phyloP scores from a whole-genome alignment of 495 filamentous ascomycete genomes.

The Cercophora scortea region DNA sequence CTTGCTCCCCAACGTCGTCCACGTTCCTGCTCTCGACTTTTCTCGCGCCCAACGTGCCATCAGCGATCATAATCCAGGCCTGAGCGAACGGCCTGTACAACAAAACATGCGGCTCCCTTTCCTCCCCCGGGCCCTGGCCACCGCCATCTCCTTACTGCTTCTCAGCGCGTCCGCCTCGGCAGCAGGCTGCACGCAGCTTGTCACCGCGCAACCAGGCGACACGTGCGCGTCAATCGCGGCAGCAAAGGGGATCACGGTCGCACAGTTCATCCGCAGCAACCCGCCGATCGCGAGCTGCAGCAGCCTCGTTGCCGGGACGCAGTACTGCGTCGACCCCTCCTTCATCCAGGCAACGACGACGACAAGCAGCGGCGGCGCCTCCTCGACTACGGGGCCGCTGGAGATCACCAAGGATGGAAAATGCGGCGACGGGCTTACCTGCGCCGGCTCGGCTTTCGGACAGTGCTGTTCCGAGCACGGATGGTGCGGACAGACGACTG shows the following conservation, averaged over 20 bases:
- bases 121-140: background rate
- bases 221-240: constrained; percentile 10
- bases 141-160: background rate
- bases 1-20: too few relatives aligned
- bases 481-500: constrained; percentile 22
- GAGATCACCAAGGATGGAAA: constrained; percentile 41
- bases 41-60: too few relatives aligned
- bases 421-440: constrained; percentile 46
- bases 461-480: constrained; percentile 24
- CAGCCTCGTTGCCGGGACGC: background rate
- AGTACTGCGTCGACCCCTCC: constrained; percentile 11
- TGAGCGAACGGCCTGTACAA: too few relatives aligned
- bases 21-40: too few relatives aligned
- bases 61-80: too few relatives aligned
- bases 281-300: constrained; percentile 1
- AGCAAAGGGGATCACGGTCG: constrained; percentile 6
- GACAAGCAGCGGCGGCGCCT: background rate
- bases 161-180: background rate
- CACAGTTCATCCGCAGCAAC: constrained; percentile 13
- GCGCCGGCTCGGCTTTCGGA: constrained; percentile 29
- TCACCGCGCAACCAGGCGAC: constrained; percentile 8
- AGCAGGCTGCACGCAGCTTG: background rate
- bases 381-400: constrained; percentile 13
- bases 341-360: background rate
- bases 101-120: background rate